Conservation (phyloP, 2,329 filamentous ascomycete genomes). For the Fusarium sp. region DNA sequence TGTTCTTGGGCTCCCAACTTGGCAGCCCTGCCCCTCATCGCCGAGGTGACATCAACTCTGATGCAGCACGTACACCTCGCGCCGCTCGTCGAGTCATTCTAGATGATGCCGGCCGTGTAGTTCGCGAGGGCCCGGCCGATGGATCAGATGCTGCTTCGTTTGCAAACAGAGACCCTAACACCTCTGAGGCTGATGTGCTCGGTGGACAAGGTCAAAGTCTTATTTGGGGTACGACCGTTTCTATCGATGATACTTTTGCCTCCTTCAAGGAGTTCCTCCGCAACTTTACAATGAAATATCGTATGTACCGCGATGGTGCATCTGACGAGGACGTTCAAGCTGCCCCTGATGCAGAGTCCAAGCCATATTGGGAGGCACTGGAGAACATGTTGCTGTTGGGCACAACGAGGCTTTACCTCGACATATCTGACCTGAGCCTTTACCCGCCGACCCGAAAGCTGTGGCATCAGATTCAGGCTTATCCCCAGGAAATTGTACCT, state of each 20-base stretch:
- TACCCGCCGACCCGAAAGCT: slow-evolving; percentile 94
- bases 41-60: slow-evolving; percentile 88
- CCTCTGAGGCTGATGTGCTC: slow-evolving; percentile 89
- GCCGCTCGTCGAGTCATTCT: slow-evolving; percentile 66
- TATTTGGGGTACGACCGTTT: slow-evolving; percentile 98
- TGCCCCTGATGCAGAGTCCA: slow-evolving; percentile 77
- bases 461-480: slow-evolving; percentile 94
- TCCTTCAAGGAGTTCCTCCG: slow-evolving; percentile 91
- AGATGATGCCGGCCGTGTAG: slow-evolving; percentile 67
- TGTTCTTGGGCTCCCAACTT: slow-evolving; percentile 78
- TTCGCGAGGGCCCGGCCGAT: slow-evolving; percentile 62
- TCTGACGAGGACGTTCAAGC: slow-evolving; percentile 78
- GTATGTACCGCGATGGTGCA: slow-evolving; percentile 89
- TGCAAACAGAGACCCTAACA: slow-evolving; percentile 77
- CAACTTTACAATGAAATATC: slow-evolving; percentile 94
- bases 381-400: slow-evolving; percentile 92
- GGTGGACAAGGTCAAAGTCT: slow-evolving; percentile 84
- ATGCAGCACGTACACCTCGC: slow-evolving; percentile 69
- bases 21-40: slow-evolving; percentile 65
- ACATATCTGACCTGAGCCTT: slow-evolving; percentile 87
- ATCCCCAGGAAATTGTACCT: slow-evolving; percentile 95
- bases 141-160: slow-evolving; percentile 71
- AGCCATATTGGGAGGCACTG: slow-evolving; percentile 85
- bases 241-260: slow-evolving; percentile 87
- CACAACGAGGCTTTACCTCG: slow-evolving; percentile 84